Conservation (phyloP, 768 basidiomycete genomes). For the Kwoniella europaea region DNA sequence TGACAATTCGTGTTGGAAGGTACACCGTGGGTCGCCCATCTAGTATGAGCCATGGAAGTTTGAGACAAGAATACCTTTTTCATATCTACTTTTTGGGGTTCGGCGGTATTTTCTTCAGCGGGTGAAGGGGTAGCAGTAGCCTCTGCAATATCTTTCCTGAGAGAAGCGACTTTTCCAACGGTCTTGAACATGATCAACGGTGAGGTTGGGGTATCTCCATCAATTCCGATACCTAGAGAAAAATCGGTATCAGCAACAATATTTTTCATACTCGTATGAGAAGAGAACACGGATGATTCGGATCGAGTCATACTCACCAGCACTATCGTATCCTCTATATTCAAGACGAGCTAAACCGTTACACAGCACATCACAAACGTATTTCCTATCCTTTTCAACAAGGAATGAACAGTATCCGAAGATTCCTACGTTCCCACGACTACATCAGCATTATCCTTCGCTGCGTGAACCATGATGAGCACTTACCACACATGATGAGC, state of each 20-base stretch:
- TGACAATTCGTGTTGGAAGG: slow-evolving; percentile 91
- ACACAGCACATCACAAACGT: slow-evolving; percentile 86
- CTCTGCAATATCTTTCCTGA: slow-evolving; percentile 82
- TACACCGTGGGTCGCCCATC: slow-evolving; percentile 97
- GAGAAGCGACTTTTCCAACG: slow-evolving; percentile 93
- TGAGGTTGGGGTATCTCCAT: slow-evolving; percentile 81
- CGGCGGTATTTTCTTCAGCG: slow-evolving; percentile 21
- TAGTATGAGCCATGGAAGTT: slow-evolving; percentile 97
- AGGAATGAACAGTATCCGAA: slow-evolving; percentile 95
- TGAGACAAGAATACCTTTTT: slow-evolving; percentile 79
- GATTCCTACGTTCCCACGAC: slow-evolving; percentile 66
- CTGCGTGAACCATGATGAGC: not conserved
- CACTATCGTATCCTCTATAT: slow-evolving; percentile 98
- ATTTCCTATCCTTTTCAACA: slow-evolving; percentile 91
- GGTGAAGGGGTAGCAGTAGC: slow-evolving; percentile 42
- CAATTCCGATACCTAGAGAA: slow-evolving; percentile 65
- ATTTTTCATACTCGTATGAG: not conserved
- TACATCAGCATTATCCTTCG: not conserved
- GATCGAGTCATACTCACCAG: slow-evolving; percentile 59
- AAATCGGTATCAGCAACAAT: not conserved
- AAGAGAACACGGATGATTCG: not conserved
- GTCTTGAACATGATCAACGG: slow-evolving; percentile 86
- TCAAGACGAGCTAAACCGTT: slow-evolving; percentile 92
- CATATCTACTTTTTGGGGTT: slow-evolving; percentile 69
- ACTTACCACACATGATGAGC: slow-evolving; percentile 29